phyloP scores from a whole-genome alignment of 2,329 filamentous ascomycete species.

The Colletotrichum sp. region DNA sequence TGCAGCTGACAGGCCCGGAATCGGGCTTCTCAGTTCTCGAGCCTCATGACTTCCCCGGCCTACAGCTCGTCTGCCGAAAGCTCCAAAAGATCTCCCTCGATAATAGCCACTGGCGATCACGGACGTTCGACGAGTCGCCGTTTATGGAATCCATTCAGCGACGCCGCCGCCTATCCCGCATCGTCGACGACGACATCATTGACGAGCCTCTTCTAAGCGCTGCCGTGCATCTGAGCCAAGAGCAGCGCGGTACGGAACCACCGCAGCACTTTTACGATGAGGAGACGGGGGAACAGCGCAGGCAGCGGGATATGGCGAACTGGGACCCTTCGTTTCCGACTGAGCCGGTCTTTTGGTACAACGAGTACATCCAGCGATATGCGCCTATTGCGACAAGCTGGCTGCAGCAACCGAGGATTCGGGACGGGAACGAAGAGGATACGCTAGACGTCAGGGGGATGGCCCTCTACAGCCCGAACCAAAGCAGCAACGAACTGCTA shows the following conservation, averaged over 20 bases:
- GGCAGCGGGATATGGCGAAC: conserved; percentile 68
- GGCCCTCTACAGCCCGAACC: conserved; percentile 63
- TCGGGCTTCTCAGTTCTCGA: conserved; percentile 56
- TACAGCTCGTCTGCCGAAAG: conserved; percentile 72
- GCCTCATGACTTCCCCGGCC: conserved; percentile 65
- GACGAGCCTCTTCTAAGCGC: conserved; percentile 18
- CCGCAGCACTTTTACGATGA: conserved; percentile 21
- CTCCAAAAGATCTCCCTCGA: conserved; percentile 74
- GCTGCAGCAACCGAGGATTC: conserved; percentile 67
- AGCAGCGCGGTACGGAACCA: not conserved
- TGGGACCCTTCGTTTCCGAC: conserved; percentile 81
- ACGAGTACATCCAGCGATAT: conserved; percentile 85
- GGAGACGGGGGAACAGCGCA: conserved; percentile 27
- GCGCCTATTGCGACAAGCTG: conserved; percentile 77
- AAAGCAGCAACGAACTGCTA: conserved; percentile 43
- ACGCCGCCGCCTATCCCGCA: conserved; percentile 41
- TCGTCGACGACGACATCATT: conserved; percentile 7
- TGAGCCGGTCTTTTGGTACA: conserved; percentile 82
- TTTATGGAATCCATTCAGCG: conserved; percentile 67
- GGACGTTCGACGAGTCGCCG: conserved; percentile 74
- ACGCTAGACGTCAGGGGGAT: conserved; percentile 74
- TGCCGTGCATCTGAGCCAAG: conserved; percentile 7
- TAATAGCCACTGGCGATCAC: conserved; percentile 74
- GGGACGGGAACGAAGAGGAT: conserved; percentile 45
- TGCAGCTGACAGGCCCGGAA: conserved; percentile 7